These are phyloP conservation scores for Xanthoparmelia taractica DNA, from an alignment of 495 filamentous ascomycete genomes.

Conservation along the genomic window DNA sequence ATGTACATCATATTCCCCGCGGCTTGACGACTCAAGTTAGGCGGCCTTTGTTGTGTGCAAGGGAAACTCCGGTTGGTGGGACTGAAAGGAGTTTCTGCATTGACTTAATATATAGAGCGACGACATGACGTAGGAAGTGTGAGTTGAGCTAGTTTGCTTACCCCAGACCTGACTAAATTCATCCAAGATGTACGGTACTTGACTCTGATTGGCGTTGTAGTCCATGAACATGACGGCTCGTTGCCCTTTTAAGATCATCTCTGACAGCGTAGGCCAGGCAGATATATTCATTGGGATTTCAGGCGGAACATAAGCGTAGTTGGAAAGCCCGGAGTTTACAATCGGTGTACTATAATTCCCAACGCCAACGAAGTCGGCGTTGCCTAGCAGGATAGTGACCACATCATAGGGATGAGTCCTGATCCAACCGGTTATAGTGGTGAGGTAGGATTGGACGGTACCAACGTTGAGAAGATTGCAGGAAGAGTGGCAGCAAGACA, in stretches of 20 bases:
- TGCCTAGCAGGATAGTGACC: slow-evolving; percentile 82
- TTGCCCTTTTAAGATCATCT: slow-evolving; percentile 64
- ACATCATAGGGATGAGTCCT: slow-evolving; percentile 74
- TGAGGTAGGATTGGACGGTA: slow-evolving; percentile 65
- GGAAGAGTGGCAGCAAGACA: slow-evolving; percentile 64
- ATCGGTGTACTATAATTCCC: slow-evolving; percentile 54
- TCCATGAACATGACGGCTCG: slow-evolving; percentile 64
- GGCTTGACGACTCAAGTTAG: slow-evolving; percentile 46
- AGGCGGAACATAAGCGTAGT: slow-evolving; percentile 64
- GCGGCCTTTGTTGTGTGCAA: slow-evolving; percentile 52
- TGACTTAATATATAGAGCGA: too few relatives aligned
- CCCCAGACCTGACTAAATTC: slow-evolving; percentile 51
- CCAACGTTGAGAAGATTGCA: slow-evolving; percentile 77
- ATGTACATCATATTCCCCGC: slow-evolving; percentile 65
- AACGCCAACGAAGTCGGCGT: slow-evolving; percentile 61
- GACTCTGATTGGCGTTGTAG: slow-evolving; percentile 74
- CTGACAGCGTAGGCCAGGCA: slow-evolving; percentile 77
- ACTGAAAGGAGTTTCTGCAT: slow-evolving; percentile 54
- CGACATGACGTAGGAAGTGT: too few relatives aligned
- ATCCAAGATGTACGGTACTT: slow-evolving; percentile 60
- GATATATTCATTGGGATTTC: slow-evolving; percentile 59
- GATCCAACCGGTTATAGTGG: slow-evolving; percentile 64
- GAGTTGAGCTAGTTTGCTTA: too few relatives aligned
- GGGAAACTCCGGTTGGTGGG: slow-evolving; percentile 53
- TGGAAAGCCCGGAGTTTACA: slow-evolving; percentile 56